Evolutionary conservation across 306 rosid species (phyloP).

Genomic region (Vigna hirtella): DNA sequence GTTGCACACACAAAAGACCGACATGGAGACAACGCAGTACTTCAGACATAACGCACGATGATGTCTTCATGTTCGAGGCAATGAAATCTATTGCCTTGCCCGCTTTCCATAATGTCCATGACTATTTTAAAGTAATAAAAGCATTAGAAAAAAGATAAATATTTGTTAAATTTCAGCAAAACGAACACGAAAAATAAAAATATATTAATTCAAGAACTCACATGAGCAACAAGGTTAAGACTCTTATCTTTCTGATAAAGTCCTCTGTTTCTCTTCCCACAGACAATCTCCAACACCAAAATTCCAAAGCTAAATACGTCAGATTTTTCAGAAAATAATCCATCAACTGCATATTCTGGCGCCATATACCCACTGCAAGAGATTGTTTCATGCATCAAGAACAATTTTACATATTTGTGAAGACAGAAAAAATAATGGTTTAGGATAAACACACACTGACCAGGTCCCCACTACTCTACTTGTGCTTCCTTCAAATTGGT

Average conservation of each 20-base stretch:
- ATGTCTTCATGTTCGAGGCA: slow-evolving; percentile 31
- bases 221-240: slow-evolving; percentile 51
- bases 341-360: slow-evolving; percentile 51
- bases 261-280: slow-evolving; percentile 54
- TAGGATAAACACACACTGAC: slow-evolving; percentile 35
- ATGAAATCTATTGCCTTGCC: slow-evolving; percentile 46
- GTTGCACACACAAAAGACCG: slow-evolving; percentile 60
- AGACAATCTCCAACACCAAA: slow-evolving; percentile 51
- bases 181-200: background rate
- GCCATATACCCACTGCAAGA: slow-evolving; percentile 57
- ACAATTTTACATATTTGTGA: background rate
- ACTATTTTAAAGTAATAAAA: slow-evolving; percentile 33
- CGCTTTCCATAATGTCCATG: slow-evolving; percentile 56
- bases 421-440: background rate
- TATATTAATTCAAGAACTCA: slow-evolving; percentile 30
- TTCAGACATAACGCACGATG: slow-evolving; percentile 21
- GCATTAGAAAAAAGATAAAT: background rate
- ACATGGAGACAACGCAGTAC: slow-evolving; percentile 53
- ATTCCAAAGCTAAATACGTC: slow-evolving; percentile 49
- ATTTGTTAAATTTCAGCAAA: background rate
- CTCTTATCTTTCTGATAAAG: slow-evolving; percentile 34
- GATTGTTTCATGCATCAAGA: background rate
- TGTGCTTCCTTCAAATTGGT: slow-evolving; percentile 27
- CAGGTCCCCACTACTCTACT: slow-evolving; percentile 54
- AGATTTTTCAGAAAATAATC: slow-evolving; percentile 48